These are phyloP conservation scores for Lasiodiplodia sp. DNA, from an alignment of 2,329 filamentous ascomycete genomes.

Conservation along the genomic window DNA sequence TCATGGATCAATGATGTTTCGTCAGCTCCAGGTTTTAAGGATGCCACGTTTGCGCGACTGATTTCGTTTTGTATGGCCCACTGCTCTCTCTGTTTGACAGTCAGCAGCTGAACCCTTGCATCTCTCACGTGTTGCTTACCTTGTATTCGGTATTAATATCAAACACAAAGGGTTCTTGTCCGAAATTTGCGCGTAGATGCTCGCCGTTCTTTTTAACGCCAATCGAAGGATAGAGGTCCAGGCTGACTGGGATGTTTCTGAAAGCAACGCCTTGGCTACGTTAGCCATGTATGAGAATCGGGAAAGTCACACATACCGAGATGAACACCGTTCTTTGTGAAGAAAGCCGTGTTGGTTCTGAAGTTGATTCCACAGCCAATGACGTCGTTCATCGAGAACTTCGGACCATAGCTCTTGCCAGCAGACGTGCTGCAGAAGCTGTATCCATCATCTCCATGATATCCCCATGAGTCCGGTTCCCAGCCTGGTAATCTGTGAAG, in stretches of 20 bases:
- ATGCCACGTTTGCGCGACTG: constrained; percentile 63
- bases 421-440: constrained; percentile 66
- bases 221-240: constrained; percentile 71
- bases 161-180: constrained; percentile 79
- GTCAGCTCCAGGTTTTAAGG: constrained; percentile 68
- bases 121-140: constrained; percentile 66
- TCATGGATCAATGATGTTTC: constrained; percentile 84
- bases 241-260: constrained; percentile 62
- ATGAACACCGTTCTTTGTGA: constrained; percentile 69
- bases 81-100: constrained; percentile 63
- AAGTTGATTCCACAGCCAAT: constrained; percentile 73
- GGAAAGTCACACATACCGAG: constrained; percentile 53
- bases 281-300: constrained; percentile 13
- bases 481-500: constrained; percentile 69
- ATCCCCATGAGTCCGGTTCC: constrained; percentile 71
- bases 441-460: constrained; percentile 71
- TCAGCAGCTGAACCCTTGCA: constrained; percentile 23
- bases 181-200: constrained; percentile 68
- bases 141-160: constrained; percentile 88
- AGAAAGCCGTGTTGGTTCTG: constrained; percentile 66
- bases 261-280: constrained; percentile 71
- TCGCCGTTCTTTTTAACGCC: constrained; percentile 72
- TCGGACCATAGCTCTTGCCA: constrained; percentile 66
- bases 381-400: constrained; percentile 65
- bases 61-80: constrained; percentile 68